Evolutionary conservation across 352 stramenopile genomes (phyloP).

Genomic region (Globisporangium iwayamae): DNA sequence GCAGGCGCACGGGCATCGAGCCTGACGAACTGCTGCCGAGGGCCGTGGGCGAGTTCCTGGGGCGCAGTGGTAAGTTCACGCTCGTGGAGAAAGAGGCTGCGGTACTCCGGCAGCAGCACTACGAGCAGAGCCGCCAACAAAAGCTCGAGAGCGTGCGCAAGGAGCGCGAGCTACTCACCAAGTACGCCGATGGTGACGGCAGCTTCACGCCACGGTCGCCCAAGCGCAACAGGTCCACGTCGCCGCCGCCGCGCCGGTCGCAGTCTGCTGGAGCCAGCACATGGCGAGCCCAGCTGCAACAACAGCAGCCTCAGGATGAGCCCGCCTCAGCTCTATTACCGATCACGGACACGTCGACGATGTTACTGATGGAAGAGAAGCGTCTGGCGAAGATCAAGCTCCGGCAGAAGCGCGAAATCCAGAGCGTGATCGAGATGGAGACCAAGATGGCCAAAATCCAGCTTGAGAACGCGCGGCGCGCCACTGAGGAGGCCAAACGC

Average conservation of each 20-base stretch:
- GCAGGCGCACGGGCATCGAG: conserved; percentile 61
- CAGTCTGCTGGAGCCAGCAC: neutral
- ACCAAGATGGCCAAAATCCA: conserved; percentile 66
- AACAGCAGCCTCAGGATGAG: neutral
- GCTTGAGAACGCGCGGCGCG: conserved; percentile 50
- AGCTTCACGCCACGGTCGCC: neutral
- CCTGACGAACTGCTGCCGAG: conserved; percentile 63
- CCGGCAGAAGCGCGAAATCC: conserved; percentile 69
- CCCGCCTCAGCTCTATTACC: neutral
- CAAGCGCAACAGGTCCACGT: neutral
- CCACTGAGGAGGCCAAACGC: conserved; percentile 44
- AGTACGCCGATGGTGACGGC: conserved; percentile 6
- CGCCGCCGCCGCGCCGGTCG: neutral
- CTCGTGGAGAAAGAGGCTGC: conserved; percentile 73
- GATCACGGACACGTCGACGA: conserved; percentile 46
- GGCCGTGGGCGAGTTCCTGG: neutral
- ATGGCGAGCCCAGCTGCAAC: neutral
- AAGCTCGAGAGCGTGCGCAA: conserved; percentile 55
- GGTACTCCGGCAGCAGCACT: conserved; percentile 64
- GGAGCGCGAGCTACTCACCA: conserved; percentile 39
- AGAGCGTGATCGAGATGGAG: conserved; percentile 75
- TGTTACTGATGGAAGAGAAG: conserved; percentile 60
- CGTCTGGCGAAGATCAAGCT: conserved; percentile 64
- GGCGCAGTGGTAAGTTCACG: conserved; percentile 34
- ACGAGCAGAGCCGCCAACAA: conserved; percentile 59